phyloP scores from a whole-genome alignment of 1,284 basidiomycete species.

The Amylostereum areolatum region DNA sequence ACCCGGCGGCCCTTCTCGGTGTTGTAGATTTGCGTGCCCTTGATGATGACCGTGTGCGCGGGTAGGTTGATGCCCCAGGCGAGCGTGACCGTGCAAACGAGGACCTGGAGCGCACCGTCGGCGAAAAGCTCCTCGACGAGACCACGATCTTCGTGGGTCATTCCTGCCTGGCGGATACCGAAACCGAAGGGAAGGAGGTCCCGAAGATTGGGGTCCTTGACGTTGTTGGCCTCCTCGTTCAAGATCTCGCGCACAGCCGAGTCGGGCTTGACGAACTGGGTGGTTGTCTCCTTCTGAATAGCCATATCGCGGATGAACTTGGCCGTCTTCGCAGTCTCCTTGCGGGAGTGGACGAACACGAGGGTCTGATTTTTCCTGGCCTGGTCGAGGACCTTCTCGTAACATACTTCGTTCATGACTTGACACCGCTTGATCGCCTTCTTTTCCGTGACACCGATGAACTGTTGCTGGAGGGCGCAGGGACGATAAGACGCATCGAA shows the following conservation, averaged over 20 bases:
- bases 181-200: conserved; percentile 96
- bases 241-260: conserved; percentile 86
- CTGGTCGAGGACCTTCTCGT: conserved; percentile 96
- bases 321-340: conserved; percentile 97
- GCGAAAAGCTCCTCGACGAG: conserved; percentile 95
- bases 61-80: conserved; percentile 99
- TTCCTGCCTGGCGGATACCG: conserved; percentile 95
- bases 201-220: conserved; percentile 80
- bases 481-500: conserved; percentile 94
- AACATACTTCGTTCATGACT: conserved; percentile 98
- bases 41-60: conserved; percentile 98
- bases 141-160: conserved; percentile 90
- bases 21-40: conserved; percentile 99
- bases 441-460: conserved; percentile 94
- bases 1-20: conserved; percentile 98
- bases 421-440: conserved; percentile 97
- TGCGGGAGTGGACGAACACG: conserved; percentile 71
- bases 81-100: conserved; percentile 96
- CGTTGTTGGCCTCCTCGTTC: conserved; percentile 78
- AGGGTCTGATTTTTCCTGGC: conserved; percentile 28
- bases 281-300: conserved; percentile 80
- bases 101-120: conserved; percentile 89
- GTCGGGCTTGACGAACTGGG: conserved; percentile 85
- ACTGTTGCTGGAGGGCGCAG: conserved; percentile 94
- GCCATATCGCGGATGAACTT: conserved; percentile 93